Evolutionary conservation across 148 eudicot species (phyloP).

Genomic region (Polygonum aviculare): DNA sequence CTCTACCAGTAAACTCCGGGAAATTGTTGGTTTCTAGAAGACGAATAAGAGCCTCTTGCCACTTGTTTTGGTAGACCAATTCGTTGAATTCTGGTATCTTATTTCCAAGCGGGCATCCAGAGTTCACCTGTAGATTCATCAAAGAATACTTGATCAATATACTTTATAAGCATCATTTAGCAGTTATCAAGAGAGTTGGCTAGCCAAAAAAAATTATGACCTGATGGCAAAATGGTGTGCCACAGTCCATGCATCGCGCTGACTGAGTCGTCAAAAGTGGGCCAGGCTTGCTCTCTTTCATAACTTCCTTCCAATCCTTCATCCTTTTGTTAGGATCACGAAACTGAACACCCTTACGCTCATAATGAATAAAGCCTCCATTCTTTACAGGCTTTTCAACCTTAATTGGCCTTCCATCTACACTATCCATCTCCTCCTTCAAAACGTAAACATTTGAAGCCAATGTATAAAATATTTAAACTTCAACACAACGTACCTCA

Average conservation of each 20-base stretch:
- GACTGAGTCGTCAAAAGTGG: constrained; percentile 80
- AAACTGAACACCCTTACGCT: constrained; percentile 73
- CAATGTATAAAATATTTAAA: background rate
- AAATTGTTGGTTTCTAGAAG: constrained; percentile 93
- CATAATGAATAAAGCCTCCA: constrained; percentile 84
- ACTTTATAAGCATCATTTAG: background rate
- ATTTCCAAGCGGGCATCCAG: constrained; percentile 97
- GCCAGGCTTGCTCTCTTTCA: constrained; percentile 69
- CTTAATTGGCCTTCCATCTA: constrained; percentile 38
- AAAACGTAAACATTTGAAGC: background rate
- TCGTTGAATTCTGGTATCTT: constrained; percentile 96
- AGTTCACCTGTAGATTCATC: constrained; percentile 51
- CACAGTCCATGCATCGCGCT: constrained; percentile 98
- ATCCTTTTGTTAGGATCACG: constrained; percentile 73
- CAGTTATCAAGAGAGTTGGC: background rate
- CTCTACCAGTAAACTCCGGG: constrained; percentile 95
- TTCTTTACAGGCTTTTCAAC: constrained; percentile 72
- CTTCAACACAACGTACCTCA: background rate
- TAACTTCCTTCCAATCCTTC: constrained; percentile 83
- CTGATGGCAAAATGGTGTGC: constrained; percentile 98
- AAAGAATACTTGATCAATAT: background rate
- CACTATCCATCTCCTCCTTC: background rate
- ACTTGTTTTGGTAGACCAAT: constrained; percentile 85
- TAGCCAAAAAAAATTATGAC: constrained; percentile 14
- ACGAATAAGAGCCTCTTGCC: constrained; percentile 93